Percentiles rank a stretch among this genome's conserved stretches.
phyloP scores from a whole-genome alignment of 176 grass and related monocot genomes.

The Musa troglodytarum region DNA sequence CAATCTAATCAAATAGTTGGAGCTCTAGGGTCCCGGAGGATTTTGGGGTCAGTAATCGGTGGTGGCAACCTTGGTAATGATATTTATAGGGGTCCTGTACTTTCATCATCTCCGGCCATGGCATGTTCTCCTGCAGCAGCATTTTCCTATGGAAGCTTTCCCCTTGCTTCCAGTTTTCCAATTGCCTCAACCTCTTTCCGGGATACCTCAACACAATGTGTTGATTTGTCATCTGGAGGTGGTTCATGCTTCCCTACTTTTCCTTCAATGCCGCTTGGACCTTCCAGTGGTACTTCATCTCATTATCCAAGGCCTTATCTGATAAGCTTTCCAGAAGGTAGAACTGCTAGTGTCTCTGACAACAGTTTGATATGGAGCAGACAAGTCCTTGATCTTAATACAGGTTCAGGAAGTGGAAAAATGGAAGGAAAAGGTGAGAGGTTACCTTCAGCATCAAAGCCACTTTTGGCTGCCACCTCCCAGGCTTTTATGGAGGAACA shows the following conservation, averaged over 20 bases:
- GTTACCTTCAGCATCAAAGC: slow-evolving; percentile 28
- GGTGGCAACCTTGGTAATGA: slow-evolving; percentile 44
- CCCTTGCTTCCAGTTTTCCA: slow-evolving; percentile 37
- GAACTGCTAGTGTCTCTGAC: slow-evolving; percentile 46
- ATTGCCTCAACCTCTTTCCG: slow-evolving; percentile 40
- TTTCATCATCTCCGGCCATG: slow-evolving; percentile 55
- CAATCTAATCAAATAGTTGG: slow-evolving; percentile 50
- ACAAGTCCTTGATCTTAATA: slow-evolving; percentile 70
- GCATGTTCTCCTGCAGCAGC: slow-evolving; percentile 34
- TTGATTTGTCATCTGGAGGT: slow-evolving; percentile 31
- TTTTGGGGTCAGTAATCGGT: slow-evolving; percentile 25
- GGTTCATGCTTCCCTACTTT: slow-evolving; percentile 37
- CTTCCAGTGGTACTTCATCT: slow-evolving; percentile 34
- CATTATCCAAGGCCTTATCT: slow-evolving; percentile 57
- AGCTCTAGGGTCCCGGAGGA: slow-evolving; percentile 41
- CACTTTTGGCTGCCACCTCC: slow-evolving; percentile 41
- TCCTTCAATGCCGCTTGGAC: slow-evolving; percentile 34
- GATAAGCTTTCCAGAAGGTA: slow-evolving; percentile 61
- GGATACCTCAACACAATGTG: slow-evolving; percentile 35
- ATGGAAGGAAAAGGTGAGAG: slow-evolving; percentile 55
- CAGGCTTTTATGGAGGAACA: slow-evolving; percentile 55
- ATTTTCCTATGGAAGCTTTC: slow-evolving; percentile 49
- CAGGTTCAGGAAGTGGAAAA: slow-evolving; percentile 48
- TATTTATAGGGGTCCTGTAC: slow-evolving; percentile 36
- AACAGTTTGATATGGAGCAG: slow-evolving; percentile 47